Percentiles rank a stretch among this genome's conserved stretches.
Conservation (phyloP, 2,329 filamentous ascomycete species). For the Kalaharituber pfeilii region DNA sequence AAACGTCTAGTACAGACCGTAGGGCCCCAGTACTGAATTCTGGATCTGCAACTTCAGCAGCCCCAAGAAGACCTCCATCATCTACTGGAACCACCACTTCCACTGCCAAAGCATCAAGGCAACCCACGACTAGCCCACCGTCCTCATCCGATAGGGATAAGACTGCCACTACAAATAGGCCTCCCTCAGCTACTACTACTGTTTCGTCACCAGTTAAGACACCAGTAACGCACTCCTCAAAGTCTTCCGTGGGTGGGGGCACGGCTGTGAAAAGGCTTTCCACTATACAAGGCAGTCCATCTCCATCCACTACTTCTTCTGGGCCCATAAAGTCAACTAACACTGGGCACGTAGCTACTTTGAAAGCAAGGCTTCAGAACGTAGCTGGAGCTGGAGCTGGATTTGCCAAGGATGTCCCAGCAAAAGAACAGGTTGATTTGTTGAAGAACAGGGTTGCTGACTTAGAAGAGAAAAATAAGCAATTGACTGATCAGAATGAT, state of each 20-base stretch:
- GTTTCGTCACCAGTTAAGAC: constrained; percentile 3
- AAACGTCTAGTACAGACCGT: neutral
- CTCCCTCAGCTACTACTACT: neutral
- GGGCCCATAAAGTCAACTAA: neutral
- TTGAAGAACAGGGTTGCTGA: constrained; percentile 12
- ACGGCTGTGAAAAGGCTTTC: neutral
- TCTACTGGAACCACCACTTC: constrained; percentile 9
- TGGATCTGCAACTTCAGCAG: constrained; percentile 11
- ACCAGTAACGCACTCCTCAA: neutral
- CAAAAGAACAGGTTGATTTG: constrained; percentile 14
- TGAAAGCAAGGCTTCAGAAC: neutral
- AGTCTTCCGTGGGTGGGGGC: neutral
- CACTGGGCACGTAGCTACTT: neutral
- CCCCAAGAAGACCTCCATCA: constrained; percentile 8
- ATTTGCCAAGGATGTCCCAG: neutral
- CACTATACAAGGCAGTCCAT: constrained; percentile 3
- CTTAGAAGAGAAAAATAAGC: constrained; percentile 14
- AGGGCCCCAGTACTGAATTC: neutral
- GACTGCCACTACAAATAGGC: neutral
- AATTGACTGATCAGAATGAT: constrained; percentile 3
- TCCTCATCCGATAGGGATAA: neutral
- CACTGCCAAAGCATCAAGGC: constrained; percentile 3
- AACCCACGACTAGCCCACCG: neutral
- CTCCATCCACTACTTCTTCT: neutral
- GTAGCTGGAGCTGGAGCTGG: neutral